Evolutionary conservation across 768 basidiomycete species (phyloP), one percentile per base, ranked within the genome.

Genomic region (Lanmaoa rubissima): DNA sequence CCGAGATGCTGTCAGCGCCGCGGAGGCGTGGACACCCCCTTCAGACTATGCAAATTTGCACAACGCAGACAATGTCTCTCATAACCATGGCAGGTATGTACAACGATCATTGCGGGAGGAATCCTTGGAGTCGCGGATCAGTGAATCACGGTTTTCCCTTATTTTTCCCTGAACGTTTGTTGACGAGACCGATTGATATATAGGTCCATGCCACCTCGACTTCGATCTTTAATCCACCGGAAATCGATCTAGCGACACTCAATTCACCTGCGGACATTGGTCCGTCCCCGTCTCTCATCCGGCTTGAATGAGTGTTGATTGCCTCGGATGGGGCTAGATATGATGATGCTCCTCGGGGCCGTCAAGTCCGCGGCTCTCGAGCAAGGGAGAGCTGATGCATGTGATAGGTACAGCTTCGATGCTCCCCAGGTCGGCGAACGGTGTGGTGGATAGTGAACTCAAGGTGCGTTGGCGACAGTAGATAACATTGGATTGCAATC

Each of bases 371-470:
- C n/a, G n/a, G n/a, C n/a, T n/a, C n/a, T n/a, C n/a, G n/a, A n/a
- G n/a, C n/a, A n/a, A n/a, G 43, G 6, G 26, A 45, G 28, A 45
- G 11, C 28, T 46, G 45, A 46, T 32, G n/a, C 5, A 31, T 4
- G n/a, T 13, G 31, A 11, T 17, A 62, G 61, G 61, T 24, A 62
- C 61, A 0, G 61, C 61, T 14, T 58, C 56, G 10, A 64, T 57
- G 63, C 63, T 65, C n/a, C 55, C 63, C 40, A 53, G 62, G 13
- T 61, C 53, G 10, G 49, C 52, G 5, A 57, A 64, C 11, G 59
- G 62, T 1, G 55, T 57, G 19, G 59, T 64, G 21, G 62, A 57
- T 28, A 39, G 44, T n/a, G 50, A 54, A 19, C 51, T 64, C 19
- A 64, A 64, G 59, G 59, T 55, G 6, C 19, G 36, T 28, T n/a